Conservation (phyloP, 108 stramenopile genomes). For the Cylindrotheca fusiformis region DNA sequence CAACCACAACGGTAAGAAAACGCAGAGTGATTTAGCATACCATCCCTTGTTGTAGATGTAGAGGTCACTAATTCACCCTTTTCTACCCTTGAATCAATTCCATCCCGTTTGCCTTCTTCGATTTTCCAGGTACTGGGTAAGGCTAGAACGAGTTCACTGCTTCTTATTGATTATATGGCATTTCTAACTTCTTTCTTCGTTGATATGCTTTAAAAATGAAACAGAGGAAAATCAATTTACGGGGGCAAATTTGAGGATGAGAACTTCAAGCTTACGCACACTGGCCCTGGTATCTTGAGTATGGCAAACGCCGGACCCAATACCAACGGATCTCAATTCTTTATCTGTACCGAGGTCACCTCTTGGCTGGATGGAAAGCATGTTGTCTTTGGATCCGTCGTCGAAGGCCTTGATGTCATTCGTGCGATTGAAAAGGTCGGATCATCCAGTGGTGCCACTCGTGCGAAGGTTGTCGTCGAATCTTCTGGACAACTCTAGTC, state of each 20-base stretch:
- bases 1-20: constrained; percentile 70
- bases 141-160: no score
- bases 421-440: constrained; percentile 85
- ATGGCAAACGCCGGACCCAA: constrained; percentile 97
- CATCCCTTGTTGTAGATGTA: no score
- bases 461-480: constrained; percentile 62
- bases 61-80: no score
- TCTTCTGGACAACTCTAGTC: constrained; percentile 85
- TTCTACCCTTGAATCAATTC: no score
- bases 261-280: constrained; percentile 86
- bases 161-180: no score
- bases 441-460: constrained; percentile 67
- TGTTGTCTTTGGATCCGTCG: constrained; percentile 87
- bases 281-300: constrained; percentile 65
- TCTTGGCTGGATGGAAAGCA: constrained; percentile 98
- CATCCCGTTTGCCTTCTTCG: no score
- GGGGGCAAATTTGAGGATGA: constrained; percentile 94
- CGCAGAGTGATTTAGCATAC: no score
- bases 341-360: constrained; percentile 88
- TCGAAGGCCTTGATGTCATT: constrained; percentile 92
- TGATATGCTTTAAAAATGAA: no score
- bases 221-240: constrained; percentile 92
- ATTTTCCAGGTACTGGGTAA: no score
- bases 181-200: constrained; percentile 2
- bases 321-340: constrained; percentile 79